Evolutionary conservation across 768 basidiomycete species (phyloP).

Genomic region (Favolaschia claudopus): DNA sequence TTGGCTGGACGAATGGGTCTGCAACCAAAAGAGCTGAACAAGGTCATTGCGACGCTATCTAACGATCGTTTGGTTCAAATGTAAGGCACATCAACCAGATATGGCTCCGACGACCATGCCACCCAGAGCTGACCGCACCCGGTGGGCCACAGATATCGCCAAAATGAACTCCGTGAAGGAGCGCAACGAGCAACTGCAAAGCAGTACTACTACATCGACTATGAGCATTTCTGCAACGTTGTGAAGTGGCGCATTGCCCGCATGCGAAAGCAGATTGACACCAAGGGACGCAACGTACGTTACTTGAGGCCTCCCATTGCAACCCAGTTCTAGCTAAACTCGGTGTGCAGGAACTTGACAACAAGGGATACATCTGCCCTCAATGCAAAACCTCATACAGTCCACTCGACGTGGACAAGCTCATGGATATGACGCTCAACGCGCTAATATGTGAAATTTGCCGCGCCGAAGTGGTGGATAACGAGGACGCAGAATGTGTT

Average conservation of each 20-base stretch:
- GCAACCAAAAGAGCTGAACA: constrained; percentile 89
- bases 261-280: constrained; percentile 91
- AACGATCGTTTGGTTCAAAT: constrained; percentile 81
- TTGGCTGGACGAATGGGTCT: constrained; percentile 90
- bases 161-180: constrained; percentile 91
- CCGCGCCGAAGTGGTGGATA: constrained; percentile 85
- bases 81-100: constrained; percentile 49
- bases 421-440: constrained; percentile 75
- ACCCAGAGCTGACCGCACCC: neutral
- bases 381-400: constrained; percentile 86
- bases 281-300: constrained; percentile 85
- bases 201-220: constrained; percentile 97
- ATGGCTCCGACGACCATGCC: no score
- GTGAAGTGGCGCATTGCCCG: constrained; percentile 97
- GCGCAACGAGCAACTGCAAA: constrained; percentile 87
- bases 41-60: constrained; percentile 82
- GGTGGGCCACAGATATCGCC: constrained; percentile 73
- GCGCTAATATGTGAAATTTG: constrained; percentile 90
- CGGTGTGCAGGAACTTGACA: constrained; percentile 84
- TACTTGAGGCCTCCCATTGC: neutral
- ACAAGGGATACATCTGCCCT: constrained; percentile 97
- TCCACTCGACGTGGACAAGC: constrained; percentile 83
- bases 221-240: constrained; percentile 94
- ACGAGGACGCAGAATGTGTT: constrained; percentile 88
- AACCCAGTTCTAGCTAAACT: neutral